Percentiles rank a stretch among this genome's conserved stretches.
Conservation (phyloP, 2,329 filamentous ascomycete species). For the Ilyonectria sp. region DNA sequence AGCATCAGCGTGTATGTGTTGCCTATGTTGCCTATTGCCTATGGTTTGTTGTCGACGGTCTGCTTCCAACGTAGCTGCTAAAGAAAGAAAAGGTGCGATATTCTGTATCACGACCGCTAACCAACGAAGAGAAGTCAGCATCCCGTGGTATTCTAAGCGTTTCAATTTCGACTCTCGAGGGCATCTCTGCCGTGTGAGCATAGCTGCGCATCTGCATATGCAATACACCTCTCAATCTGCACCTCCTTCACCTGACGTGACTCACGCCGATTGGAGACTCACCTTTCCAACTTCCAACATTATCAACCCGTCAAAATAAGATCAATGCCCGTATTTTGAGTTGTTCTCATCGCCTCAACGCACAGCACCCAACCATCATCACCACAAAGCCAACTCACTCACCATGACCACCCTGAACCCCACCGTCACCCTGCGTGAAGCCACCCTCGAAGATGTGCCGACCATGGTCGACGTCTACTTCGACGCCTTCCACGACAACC, state of each 20-base stretch:
- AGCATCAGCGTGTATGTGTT: background rate
- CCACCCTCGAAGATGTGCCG: slow-evolving; percentile 52
- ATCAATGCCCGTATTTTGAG: background rate
- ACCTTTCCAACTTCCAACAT: background rate
- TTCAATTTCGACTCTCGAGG: background rate
- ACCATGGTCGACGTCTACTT: slow-evolving; percentile 50
- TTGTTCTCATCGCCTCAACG: background rate
- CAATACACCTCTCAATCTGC: background rate
- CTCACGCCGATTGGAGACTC: slow-evolving; percentile 4
- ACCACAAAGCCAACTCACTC: background rate
- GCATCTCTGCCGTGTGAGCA: background rate
- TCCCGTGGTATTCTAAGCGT: background rate
- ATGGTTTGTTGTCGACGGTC: background rate
- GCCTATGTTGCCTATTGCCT: background rate
- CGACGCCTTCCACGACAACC: slow-evolving; percentile 50
- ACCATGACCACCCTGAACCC: slow-evolving; percentile 33
- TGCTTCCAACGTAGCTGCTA: background rate
- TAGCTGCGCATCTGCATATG: background rate
- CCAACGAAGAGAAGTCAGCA: background rate
- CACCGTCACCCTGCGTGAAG: slow-evolving; percentile 53
- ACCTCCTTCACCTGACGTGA: background rate
- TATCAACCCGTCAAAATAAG: background rate
- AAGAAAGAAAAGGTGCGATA: background rate
- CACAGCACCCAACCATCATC: background rate
- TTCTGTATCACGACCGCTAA: too few species aligned